phyloP scores from a whole-genome alignment of 345 rosid species.

The Linum lewisii region DNA sequence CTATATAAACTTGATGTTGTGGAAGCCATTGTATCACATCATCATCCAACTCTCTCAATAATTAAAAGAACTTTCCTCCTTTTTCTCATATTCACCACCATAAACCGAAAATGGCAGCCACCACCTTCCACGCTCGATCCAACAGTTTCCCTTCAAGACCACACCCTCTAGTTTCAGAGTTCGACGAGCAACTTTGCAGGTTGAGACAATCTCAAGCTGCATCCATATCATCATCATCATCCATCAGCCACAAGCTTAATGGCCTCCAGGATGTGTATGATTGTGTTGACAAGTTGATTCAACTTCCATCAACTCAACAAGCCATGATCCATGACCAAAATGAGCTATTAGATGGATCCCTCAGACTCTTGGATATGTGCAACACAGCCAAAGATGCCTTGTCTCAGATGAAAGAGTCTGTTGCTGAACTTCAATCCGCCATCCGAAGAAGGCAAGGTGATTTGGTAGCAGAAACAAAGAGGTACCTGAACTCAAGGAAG shows the following conservation, averaged over 20 bases:
- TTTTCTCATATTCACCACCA: not conserved
- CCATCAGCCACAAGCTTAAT: not conserved
- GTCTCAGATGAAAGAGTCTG: not conserved
- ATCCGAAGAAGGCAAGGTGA: not conserved
- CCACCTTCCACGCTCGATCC: not conserved
- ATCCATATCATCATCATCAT: not conserved
- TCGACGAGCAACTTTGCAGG: not conserved
- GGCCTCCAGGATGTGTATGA: not conserved
- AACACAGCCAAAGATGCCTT: not conserved
- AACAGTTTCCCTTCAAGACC: not conserved
- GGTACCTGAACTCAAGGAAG: not conserved
- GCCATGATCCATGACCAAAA: not conserved
- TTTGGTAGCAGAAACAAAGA: not conserved
- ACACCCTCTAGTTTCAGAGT: not conserved
- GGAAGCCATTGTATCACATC: not conserved
- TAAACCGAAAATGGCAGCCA: not conserved
- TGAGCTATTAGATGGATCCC: not conserved
- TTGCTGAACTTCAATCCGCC: not conserved
- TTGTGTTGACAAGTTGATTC: not conserved
- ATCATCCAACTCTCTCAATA: not conserved
- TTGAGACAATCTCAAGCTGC: conserved; percentile 1
- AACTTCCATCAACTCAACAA: not conserved
- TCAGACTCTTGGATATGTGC: not conserved
- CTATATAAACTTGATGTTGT: not conserved
- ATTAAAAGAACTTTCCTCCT: no score